These are phyloP conservation scores for Trametes sanguinea DNA, from an alignment of 768 basidiomycete genomes.

Conservation along the genomic window DNA sequence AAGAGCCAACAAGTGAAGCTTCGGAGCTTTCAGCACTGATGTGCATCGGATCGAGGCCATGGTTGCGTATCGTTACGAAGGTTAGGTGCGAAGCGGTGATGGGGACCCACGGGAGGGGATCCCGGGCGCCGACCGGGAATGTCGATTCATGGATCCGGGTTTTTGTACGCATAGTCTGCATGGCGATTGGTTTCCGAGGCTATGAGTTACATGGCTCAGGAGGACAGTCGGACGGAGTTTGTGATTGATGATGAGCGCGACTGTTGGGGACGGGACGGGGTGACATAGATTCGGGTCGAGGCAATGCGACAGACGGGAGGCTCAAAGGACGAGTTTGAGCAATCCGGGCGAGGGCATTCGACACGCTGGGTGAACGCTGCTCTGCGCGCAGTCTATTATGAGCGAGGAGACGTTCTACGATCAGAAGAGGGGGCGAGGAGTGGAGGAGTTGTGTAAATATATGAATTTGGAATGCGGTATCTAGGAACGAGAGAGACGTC, in stretches of 20 bases:
- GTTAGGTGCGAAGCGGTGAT: constrained; percentile 40
- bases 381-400: not conserved
- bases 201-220: not conserved
- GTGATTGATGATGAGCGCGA: constrained; percentile 18
- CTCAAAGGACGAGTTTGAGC: not conserved
- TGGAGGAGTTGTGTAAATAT: not conserved
- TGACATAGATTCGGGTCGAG: constrained; percentile 12
- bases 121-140: constrained; percentile 2
- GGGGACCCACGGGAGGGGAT: constrained; percentile 9
- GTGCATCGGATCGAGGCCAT: constrained; percentile 97
- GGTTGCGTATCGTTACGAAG: constrained; percentile 96
- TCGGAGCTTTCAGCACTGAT: constrained; percentile 94
- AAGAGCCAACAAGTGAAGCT: constrained; percentile 94
- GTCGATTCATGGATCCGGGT: not conserved
- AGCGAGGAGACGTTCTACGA: not conserved
- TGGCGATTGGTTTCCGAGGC: constrained; percentile 16
- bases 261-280: constrained; percentile 5
- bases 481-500: constrained; percentile 14
- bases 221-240: constrained; percentile 1
- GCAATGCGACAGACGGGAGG: constrained; percentile 3
- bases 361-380: not conserved
- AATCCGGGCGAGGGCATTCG: constrained; percentile 1
- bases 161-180: constrained; percentile 1
- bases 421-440: not conserved
- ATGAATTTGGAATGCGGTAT: constrained; percentile 1